Evolutionary conservation across 257 asterid species (phyloP).

Genomic region (Ilex aquifolium): DNA sequence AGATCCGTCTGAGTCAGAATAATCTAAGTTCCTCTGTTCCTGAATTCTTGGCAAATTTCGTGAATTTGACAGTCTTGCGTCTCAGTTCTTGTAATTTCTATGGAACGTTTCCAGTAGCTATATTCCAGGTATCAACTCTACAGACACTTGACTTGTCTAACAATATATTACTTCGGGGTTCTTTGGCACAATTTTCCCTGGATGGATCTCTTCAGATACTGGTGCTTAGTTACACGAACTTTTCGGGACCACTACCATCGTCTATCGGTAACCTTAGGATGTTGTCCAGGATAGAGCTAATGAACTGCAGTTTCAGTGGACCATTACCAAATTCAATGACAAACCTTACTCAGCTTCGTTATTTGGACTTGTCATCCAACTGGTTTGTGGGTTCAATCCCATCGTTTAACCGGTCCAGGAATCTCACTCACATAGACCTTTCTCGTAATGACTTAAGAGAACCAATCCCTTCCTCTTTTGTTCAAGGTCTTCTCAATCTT

Average conservation of each 20-base stretch:
- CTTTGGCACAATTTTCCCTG: slow-evolving; percentile 10
- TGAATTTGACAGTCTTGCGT: slow-evolving; percentile 13
- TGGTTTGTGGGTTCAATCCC: slow-evolving; percentile 13
- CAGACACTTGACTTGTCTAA: slow-evolving; percentile 14
- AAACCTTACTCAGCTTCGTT: neutral
- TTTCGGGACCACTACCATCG: slow-evolving; percentile 14
- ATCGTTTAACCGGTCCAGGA: slow-evolving; percentile 1
- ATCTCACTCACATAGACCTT: slow-evolving; percentile 7
- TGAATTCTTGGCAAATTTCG: slow-evolving; percentile 1
- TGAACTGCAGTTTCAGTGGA: slow-evolving; percentile 15
- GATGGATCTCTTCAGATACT: slow-evolving; percentile 8
- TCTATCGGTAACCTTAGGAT: slow-evolving; percentile 14
- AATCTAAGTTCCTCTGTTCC: slow-evolving; percentile 11
- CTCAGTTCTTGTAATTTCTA: slow-evolving; percentile 6
- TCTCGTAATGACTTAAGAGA: slow-evolving; percentile 11
- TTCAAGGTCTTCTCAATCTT: slow-evolving; percentile 10
- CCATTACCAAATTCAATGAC: slow-evolving; percentile 12
- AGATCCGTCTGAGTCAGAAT: neutral
- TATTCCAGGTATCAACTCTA: slow-evolving; percentile 26
- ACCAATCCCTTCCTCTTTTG: slow-evolving; percentile 13
- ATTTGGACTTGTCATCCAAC: slow-evolving; percentile 20
- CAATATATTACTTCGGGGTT: slow-evolving; percentile 8
- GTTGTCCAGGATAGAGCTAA: slow-evolving; percentile 6
- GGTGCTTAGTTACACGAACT: slow-evolving; percentile 9
- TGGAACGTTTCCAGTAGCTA: slow-evolving; percentile 17